Evolutionary conservation across 257 asterid genomes (phyloP).

Genomic region (Euphrasia confusa): DNA sequence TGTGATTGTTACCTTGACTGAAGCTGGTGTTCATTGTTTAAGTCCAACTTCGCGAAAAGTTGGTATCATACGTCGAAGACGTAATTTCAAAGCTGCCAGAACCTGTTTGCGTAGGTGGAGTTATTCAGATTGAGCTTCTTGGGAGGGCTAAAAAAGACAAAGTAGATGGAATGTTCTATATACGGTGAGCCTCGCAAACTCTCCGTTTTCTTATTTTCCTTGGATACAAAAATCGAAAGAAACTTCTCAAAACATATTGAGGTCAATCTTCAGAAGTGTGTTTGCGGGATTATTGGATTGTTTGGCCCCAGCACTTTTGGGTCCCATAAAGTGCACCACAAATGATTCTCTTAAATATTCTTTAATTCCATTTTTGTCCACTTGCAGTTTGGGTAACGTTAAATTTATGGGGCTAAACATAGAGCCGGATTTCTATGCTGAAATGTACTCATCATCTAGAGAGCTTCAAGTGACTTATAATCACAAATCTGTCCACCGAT

Average conservation of each 20-base stretch:
- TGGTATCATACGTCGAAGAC: too few species aligned
- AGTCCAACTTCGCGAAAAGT: too few species aligned
- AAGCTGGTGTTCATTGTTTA: too few species aligned
- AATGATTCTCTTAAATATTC: too few species aligned
- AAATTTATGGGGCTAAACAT: slow-evolving; percentile 2
- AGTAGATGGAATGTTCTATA: neutral
- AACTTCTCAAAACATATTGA: too few species aligned
- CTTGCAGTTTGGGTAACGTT: slow-evolving; percentile 6
- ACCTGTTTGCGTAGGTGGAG: slow-evolving; percentile 4
- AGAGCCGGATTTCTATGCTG: slow-evolving; percentile 3
- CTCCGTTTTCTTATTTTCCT: neutral
- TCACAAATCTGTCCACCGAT: neutral
- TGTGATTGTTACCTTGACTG: too few species aligned
- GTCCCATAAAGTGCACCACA: too few species aligned
- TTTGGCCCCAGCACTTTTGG: too few species aligned
- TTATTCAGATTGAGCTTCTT: neutral
- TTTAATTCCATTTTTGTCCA: neutral
- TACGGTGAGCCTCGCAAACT: slow-evolving; percentile 1
- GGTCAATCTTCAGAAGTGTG: too few species aligned
- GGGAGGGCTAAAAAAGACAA: slow-evolving; percentile 1
- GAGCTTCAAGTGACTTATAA: neutral
- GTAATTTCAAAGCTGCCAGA: slow-evolving; percentile 15
- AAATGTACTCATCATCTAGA: neutral
- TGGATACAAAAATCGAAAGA: too few species aligned
- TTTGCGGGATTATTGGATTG: too few species aligned